Conservation (phyloP, 2,329 filamentous ascomycete genomes). For the Hypoxylon sp. region DNA sequence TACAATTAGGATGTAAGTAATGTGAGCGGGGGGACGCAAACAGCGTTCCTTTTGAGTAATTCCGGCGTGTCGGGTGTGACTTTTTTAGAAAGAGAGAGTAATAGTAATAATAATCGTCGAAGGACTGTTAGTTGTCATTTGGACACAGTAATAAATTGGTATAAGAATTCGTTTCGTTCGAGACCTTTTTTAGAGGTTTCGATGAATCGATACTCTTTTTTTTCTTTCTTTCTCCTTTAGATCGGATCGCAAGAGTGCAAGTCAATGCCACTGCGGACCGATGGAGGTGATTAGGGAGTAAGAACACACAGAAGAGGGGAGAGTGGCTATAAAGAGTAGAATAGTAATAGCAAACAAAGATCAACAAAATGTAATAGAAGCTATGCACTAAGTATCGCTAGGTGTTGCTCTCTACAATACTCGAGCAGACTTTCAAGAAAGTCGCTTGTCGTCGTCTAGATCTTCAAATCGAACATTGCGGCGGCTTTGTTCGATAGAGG, state of each 20-base stretch:
- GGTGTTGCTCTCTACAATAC: constrained; percentile 51
- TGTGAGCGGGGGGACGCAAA: constrained; percentile 29
- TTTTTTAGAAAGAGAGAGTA: constrained; percentile 35
- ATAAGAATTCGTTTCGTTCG: constrained; percentile 39
- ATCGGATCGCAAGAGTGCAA: constrained; percentile 63
- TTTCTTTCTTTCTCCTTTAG: constrained; percentile 24
- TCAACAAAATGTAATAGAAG: constrained; percentile 27
- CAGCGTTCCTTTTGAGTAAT: constrained; percentile 43
- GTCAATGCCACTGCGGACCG: constrained; percentile 65
- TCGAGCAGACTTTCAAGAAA: constrained; percentile 68
- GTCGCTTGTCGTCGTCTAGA: constrained; percentile 67
- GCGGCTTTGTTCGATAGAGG: constrained; percentile 65
- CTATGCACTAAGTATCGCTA: constrained; percentile 30
- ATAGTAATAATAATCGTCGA: constrained; percentile 29
- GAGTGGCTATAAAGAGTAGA: constrained; percentile 14
- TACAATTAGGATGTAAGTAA: constrained; percentile 36
- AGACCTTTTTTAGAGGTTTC: constrained; percentile 19
- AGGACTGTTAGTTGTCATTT: constrained; percentile 44
- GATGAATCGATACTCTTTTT: constrained; percentile 25
- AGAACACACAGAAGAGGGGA: constrained; percentile 30
- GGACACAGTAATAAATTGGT: constrained; percentile 29
- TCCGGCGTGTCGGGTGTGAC: constrained; percentile 30
- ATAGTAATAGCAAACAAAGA: constrained; percentile 48
- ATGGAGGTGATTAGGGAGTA: constrained; percentile 18
- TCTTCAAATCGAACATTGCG: constrained; percentile 69